Conservation (phyloP, 2,329 filamentous ascomycete species). For the Chrysoporthe puriensis region DNA sequence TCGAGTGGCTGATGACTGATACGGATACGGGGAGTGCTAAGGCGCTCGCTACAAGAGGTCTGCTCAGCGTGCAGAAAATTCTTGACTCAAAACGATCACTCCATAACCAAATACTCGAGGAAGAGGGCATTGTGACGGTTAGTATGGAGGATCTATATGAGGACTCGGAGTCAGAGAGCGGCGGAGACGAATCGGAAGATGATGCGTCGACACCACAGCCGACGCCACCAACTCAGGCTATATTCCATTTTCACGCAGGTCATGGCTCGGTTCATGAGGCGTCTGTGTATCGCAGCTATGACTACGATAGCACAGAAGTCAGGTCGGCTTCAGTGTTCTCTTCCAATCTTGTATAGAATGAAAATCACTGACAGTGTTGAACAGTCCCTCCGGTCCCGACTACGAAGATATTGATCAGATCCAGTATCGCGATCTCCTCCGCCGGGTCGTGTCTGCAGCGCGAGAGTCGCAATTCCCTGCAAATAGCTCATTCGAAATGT, state of each 20-base stretch:
- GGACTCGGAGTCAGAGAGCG: neutral
- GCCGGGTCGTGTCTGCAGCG: neutral
- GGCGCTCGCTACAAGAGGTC: conserved; percentile 16
- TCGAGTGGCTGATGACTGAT: conserved; percentile 42
- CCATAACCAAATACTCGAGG: conserved; percentile 23
- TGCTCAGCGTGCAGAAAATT: conserved; percentile 5
- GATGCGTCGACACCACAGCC: neutral
- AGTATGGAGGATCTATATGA: neutral
- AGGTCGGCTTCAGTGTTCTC: neutral
- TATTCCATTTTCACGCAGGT: neutral
- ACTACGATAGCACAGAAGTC: neutral
- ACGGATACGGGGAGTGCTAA: conserved; percentile 24
- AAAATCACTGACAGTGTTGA: neutral
- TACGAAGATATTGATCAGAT: neutral
- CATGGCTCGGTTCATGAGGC: neutral
- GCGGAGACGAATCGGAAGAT: neutral
- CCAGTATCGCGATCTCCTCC: neutral
- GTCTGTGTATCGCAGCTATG: neutral
- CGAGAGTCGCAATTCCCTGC: neutral
- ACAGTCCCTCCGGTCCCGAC: neutral
- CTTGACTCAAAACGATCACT: neutral
- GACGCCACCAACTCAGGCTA: neutral
- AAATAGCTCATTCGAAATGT: neutral
- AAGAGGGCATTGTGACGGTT: conserved; percentile 27
- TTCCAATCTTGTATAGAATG: neutral